Conservation (phyloP, 371 early-diverging fungal species). For the Chytridium lagenaria region DNA sequence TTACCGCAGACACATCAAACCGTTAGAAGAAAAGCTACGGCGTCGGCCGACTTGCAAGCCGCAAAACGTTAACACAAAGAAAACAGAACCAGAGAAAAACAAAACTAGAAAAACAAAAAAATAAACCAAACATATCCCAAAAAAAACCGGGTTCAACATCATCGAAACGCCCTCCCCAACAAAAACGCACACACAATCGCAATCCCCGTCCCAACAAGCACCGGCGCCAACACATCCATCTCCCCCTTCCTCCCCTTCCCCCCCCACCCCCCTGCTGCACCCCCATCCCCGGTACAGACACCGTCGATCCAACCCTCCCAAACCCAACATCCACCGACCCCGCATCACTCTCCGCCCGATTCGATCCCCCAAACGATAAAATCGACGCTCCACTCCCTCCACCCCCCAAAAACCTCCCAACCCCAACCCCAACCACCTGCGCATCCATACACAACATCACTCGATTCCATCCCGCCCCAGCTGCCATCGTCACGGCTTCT, state of each 20-base stretch:
- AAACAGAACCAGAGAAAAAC: too few species aligned
- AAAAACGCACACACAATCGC: constrained; percentile 47
- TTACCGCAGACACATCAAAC: too few species aligned
- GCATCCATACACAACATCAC: constrained; percentile 69
- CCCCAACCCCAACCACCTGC: constrained; percentile 18
- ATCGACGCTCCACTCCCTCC: too few species aligned
- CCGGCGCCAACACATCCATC: neutral
- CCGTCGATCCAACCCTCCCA: too few species aligned
- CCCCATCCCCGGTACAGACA: too few species aligned
- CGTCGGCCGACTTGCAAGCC: too few species aligned
- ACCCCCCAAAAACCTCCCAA: constrained; percentile 21
- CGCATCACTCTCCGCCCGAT: constrained; percentile 4
- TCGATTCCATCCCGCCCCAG: constrained; percentile 73
- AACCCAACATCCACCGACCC: neutral
- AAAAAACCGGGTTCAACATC: neutral
- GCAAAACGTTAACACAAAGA: too few species aligned
- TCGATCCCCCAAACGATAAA: neutral
- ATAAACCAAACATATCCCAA: too few species aligned
- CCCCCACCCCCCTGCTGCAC: neutral
- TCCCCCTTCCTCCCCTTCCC: neutral
- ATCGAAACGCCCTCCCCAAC: constrained; percentile 44
- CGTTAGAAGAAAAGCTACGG: too few species aligned
- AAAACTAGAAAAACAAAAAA: too few species aligned
- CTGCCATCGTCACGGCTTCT: constrained; percentile 83
- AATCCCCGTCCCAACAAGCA: constrained; percentile 39